Evolutionary conservation across 805 yeast species (phyloP).

Genomic region (Saccharomycopsis babjevae): DNA sequence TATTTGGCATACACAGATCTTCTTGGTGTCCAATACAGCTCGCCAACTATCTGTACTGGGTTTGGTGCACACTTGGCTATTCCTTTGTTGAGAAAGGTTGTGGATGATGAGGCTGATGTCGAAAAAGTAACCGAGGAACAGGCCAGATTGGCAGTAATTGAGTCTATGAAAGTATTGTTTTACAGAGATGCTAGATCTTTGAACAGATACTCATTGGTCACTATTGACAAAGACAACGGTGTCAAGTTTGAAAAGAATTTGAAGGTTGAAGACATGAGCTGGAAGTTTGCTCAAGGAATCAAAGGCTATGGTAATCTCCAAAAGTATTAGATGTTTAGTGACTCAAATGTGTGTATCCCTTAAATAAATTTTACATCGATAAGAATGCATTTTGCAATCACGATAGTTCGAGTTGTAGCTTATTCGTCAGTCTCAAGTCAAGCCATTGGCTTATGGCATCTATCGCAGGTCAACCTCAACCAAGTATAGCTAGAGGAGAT

Average conservation of each 20-base stretch:
- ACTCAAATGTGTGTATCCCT: not conserved
- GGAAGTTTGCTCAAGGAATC: conserved; percentile 85
- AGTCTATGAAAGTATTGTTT: conserved; percentile 87
- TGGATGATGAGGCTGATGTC: conserved; percentile 70
- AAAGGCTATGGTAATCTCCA: conserved; percentile 75
- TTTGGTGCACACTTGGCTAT: conserved; percentile 92
- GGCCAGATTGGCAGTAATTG: conserved; percentile 67
- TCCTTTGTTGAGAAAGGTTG: conserved; percentile 79
- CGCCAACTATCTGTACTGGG: conserved; percentile 91
- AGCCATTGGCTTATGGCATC: too few relatives aligned
- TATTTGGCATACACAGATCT: conserved; percentile 81
- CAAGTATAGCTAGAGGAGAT: too few relatives aligned
- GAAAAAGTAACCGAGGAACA: conserved; percentile 57
- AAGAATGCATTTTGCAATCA: not conserved
- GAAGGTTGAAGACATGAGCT: conserved; percentile 64
- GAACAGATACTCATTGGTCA: conserved; percentile 74
- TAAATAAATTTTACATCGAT: not conserved
- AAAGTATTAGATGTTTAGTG: conserved; percentile 8
- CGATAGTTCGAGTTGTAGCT: not conserved
- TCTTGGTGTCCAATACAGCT: conserved; percentile 80
- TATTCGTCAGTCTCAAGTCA: too few relatives aligned
- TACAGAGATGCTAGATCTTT: conserved; percentile 94
- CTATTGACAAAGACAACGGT: conserved; percentile 54
- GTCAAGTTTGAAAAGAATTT: conserved; percentile 57
- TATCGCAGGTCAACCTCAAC: too few relatives aligned